Base-by-base conservation (phyloP, 129 eudicot genomes). In the Solidago caesia region DNA sequence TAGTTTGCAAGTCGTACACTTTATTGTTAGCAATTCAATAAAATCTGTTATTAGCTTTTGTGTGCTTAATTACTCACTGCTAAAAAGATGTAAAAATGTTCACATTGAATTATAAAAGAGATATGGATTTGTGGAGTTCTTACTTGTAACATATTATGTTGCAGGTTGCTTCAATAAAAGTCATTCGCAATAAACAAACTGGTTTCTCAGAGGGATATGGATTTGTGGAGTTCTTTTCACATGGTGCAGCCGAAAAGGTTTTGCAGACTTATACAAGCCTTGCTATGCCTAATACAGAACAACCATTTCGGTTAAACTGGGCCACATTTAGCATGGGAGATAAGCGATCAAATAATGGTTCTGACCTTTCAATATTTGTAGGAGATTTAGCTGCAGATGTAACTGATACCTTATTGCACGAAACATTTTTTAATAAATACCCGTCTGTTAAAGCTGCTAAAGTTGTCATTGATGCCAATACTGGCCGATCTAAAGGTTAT, bases 331-430 rank as follows among this genome's bases (percentile, higher is more conserved):
- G 97, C 90, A 84, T 84, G 86, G 97, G 97, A 4, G 97, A 91
- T 45, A 91, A 91, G 75, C 97, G 95, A 12, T 71, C 91, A 52
- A 88, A 86, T 67, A 91, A 84, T 25, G 95, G 95, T 67, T 86
- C 97, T 71, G 97, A 88, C 81, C 95, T 88, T 64, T 91, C 97
- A 2, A 91, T 91, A 78, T 91, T 91, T 80, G 97, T 88, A 59
- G 97, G 97, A 82, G 97, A 91, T 81, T 82, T 88, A 82, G 97
- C 95, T 68, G 82, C 97, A 61, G 97, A 91, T 88, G 97, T 91
- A 60, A 86, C 95, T 42, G 95, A 91, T 81, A 85, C 84, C 62
- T 82, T 91, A 68, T 77, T 91, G 73, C 91, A 88, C 59, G 97
- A 88, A 71, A 91, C 97, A 56, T 91, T 91, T 81, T 73, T 85